Conservation (phyloP, 202 grass and related monocot species). For the Panicum virgatum region DNA sequence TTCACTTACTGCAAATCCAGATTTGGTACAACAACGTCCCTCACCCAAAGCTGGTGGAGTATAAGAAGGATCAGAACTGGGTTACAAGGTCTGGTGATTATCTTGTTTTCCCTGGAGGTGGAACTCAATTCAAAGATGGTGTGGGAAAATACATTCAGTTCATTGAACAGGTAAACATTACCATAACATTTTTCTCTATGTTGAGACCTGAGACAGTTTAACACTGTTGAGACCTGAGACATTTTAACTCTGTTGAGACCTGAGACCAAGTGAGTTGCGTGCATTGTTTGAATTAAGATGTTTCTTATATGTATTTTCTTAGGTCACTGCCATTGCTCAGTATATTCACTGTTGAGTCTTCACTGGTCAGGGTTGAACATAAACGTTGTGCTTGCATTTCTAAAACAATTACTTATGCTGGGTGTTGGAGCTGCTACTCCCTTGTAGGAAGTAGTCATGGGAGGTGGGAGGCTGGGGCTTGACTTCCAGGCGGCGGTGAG, state of each 20-base stretch:
- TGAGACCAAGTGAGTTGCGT: neutral
- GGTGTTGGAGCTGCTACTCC: no score
- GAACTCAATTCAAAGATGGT: slow-evolving; percentile 94
- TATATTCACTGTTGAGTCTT: slow-evolving; percentile 9
- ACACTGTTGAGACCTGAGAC: neutral
- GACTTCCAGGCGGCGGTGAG: no score
- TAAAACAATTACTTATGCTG: slow-evolving; percentile 12
- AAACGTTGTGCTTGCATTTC: neutral
- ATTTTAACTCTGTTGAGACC: neutral
- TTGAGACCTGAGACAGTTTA: neutral
- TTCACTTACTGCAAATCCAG: slow-evolving; percentile 51
- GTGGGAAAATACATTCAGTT: slow-evolving; percentile 81
- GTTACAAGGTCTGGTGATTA: slow-evolving; percentile 74
- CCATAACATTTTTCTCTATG: neutral
- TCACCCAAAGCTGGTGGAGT: slow-evolving; percentile 88
- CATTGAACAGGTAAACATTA: slow-evolving; percentile 72
- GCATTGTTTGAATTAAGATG: neutral
- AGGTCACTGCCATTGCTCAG: neutral
- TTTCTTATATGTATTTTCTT: neutral
- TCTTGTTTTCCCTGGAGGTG: slow-evolving; percentile 87
- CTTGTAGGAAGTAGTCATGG: no score
- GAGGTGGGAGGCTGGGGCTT: no score
- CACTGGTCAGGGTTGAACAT: neutral
- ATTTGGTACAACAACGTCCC: slow-evolving; percentile 97
- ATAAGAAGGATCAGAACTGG: slow-evolving; percentile 96